Base-by-base conservation (phyloP, 2,329 filamentous ascomycete species). In the Juglanconis oblonga region DNA sequence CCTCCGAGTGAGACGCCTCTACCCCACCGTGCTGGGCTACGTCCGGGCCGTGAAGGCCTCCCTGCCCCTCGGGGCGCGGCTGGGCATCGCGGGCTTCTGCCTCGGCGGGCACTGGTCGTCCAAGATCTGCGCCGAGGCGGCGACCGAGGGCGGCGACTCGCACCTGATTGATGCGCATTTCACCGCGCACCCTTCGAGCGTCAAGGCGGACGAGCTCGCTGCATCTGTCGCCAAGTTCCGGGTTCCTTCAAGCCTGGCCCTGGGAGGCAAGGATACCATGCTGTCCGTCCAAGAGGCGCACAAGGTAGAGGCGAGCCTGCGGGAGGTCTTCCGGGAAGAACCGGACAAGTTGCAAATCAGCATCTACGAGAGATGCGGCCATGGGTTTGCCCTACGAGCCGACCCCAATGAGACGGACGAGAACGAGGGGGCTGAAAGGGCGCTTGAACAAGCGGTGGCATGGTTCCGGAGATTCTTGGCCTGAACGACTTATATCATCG, bases 1-100 rank as follows among this genome's bases (percentile, higher is more conserved):
- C 35, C 40, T 63, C 53, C 48, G 38, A 33, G 58, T 53, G 35
- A 54, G 58, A 11, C 60, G 66, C 60, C 52, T 67, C 48, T 65
- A 67, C 58, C 67, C 73, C 13, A 51, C 68, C 38, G 62, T 77
- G 50, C 57, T 68, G 45, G 36, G 64, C 60, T 72, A 74, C 63
- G 68, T 73, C 58, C 59, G 62, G 40, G 57, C 65, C 8, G 62
- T 74, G 8, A 68, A 71, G 24, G 65, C 66, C 35, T 66, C 69
- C 24, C 64, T 68, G 63, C 67, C 65, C 31, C 64, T 67, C 4
- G 54, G 63, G 2, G 61, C 72, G 8, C 69, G 69, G 9, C 66
- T 77, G 55, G 74, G 72, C 24, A 70, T 69, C 5, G 73, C 73
- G 1, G 76, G 75, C 3, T 78, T 76, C 65, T 78, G 76, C 67